phyloP scores from a whole-genome alignment of 176 grass and related monocot species.

The Alopecurus myosuroides region DNA sequence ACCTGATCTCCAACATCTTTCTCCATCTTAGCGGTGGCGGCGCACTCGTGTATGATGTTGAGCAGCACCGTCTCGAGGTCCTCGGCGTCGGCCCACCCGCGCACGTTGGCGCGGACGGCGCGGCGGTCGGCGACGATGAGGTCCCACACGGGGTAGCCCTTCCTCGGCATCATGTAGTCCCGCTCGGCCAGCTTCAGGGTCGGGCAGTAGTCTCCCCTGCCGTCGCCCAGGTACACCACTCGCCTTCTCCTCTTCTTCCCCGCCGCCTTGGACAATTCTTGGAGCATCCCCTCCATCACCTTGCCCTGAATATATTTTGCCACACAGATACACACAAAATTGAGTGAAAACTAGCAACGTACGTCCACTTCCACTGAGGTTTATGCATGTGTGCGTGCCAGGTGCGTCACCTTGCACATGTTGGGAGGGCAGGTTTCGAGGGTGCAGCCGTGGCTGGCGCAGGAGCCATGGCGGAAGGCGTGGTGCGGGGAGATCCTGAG shows the following conservation, averaged over 20 bases:
- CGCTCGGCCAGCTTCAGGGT: slow-evolving; percentile 43
- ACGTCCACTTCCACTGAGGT: background rate
- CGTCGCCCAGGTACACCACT: slow-evolving; percentile 78
- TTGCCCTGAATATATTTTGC: slow-evolving; percentile 34
- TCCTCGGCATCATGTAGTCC: slow-evolving; percentile 76
- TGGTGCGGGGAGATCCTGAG: slow-evolving; percentile 61
- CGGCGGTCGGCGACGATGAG: slow-evolving; percentile 41
- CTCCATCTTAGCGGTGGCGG: background rate
- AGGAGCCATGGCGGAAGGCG: slow-evolving; percentile 30
- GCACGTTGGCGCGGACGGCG: slow-evolving; percentile 38
- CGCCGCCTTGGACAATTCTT: slow-evolving; percentile 12
- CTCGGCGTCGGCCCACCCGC: slow-evolving; percentile 44
- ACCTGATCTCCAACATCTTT: background rate
- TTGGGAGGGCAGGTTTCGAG: slow-evolving; percentile 80
- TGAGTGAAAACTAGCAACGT: background rate
- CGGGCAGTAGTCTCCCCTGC: slow-evolving; percentile 82
- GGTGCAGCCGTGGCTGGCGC: slow-evolving; percentile 45
- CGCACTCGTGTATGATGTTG: slow-evolving; percentile 29
- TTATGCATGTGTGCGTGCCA: background rate
- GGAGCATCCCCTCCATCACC: slow-evolving; percentile 59
- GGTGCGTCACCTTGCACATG: slow-evolving; percentile 75
- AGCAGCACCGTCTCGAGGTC: slow-evolving; percentile 61
- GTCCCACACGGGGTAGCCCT: slow-evolving; percentile 63
- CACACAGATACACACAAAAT: background rate
- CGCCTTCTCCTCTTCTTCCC: slow-evolving; percentile 31